Percentiles rank a stretch among this genome's conserved stretches.
phyloP scores from a whole-genome alignment of 768 basidiomycete genomes.

The Psilocybe sp. region DNA sequence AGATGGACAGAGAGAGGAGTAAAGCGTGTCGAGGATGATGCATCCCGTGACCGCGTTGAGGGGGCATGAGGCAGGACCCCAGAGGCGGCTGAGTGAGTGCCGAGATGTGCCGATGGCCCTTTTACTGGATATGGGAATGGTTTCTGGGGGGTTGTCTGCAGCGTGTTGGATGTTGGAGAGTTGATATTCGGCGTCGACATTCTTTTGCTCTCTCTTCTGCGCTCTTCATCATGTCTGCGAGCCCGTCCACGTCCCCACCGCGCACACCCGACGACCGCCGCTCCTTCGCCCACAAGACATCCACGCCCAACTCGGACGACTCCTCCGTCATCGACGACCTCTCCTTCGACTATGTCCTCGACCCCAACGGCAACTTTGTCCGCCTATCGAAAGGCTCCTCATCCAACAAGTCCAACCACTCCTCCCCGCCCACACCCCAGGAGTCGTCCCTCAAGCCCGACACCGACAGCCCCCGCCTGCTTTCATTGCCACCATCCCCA shows the following conservation, averaged over 20 bases:
- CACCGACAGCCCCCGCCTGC: constrained; percentile 15
- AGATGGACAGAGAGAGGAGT: not conserved
- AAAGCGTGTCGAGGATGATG: constrained; percentile 7
- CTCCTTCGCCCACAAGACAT: constrained; percentile 19
- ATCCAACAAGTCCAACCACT: constrained; percentile 37
- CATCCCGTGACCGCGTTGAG: constrained; percentile 37
- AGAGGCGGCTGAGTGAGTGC: constrained; percentile 4
- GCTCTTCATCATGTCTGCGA: constrained; percentile 23
- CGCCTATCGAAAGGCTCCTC: constrained; percentile 54
- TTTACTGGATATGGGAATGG: constrained; percentile 7
- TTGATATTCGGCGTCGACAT: constrained; percentile 18
- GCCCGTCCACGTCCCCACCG: constrained; percentile 35
- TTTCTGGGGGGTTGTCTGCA: constrained; percentile 27
- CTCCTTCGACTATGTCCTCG: constrained; percentile 62
- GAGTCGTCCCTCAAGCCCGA: constrained; percentile 39
- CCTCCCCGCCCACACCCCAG: constrained; percentile 44
- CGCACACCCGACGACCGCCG: constrained; percentile 35
- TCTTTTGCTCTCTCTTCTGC: constrained; percentile 24
- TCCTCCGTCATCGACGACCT: constrained; percentile 61
- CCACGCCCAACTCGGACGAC: constrained; percentile 47
- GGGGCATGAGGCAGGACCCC: constrained; percentile 30
- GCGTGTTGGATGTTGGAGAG: constrained; percentile 27
- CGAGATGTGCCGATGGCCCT: not conserved
- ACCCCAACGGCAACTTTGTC: constrained; percentile 52
- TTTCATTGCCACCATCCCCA: constrained; percentile 30